phyloP scores from a whole-genome alignment of 352 stramenopile species.

The Pseudoperonospora humuli region DNA sequence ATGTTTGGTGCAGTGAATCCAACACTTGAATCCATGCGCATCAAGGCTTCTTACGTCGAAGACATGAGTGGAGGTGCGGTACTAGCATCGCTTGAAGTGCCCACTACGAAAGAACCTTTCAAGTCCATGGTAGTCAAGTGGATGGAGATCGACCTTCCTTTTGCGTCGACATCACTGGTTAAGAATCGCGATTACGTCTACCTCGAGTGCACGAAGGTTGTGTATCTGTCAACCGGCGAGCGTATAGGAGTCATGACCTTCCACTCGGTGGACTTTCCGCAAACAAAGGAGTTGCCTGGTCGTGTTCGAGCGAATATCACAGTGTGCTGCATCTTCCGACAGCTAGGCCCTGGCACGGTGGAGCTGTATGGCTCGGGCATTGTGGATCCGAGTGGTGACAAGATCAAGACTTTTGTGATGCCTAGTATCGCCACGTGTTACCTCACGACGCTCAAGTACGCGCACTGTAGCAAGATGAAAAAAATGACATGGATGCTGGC shows the following conservation, averaged over 20 bases:
- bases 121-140: slow-evolving; percentile 31
- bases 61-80: slow-evolving; percentile 33
- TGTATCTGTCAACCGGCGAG: slow-evolving; percentile 23
- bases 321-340: slow-evolving; percentile 43
- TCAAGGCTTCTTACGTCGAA: slow-evolving; percentile 40
- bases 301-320: slow-evolving; percentile 43
- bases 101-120: slow-evolving; percentile 40
- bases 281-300: slow-evolving; percentile 28
- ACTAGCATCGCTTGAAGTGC: slow-evolving; percentile 28
- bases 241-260: slow-evolving; percentile 36
- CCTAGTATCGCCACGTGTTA: slow-evolving; percentile 16
- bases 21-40: slow-evolving; percentile 28
- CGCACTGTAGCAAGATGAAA: slow-evolving; percentile 32
- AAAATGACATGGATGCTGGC: slow-evolving; percentile 25
- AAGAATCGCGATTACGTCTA: slow-evolving; percentile 42
- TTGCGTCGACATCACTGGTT: slow-evolving; percentile 17
- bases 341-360: slow-evolving; percentile 30
- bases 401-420: slow-evolving; percentile 23
- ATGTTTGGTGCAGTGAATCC: slow-evolving; percentile 35
- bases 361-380: slow-evolving; percentile 36
- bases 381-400: slow-evolving; percentile 19
- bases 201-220: slow-evolving; percentile 34
- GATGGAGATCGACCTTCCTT: slow-evolving; percentile 29
- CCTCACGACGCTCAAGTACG: slow-evolving; percentile 25
- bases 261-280: slow-evolving; percentile 38